These are phyloP conservation scores for Termitomyces sp. DNA, from an alignment of 768 basidiomycete species.

Conservation along the genomic window DNA sequence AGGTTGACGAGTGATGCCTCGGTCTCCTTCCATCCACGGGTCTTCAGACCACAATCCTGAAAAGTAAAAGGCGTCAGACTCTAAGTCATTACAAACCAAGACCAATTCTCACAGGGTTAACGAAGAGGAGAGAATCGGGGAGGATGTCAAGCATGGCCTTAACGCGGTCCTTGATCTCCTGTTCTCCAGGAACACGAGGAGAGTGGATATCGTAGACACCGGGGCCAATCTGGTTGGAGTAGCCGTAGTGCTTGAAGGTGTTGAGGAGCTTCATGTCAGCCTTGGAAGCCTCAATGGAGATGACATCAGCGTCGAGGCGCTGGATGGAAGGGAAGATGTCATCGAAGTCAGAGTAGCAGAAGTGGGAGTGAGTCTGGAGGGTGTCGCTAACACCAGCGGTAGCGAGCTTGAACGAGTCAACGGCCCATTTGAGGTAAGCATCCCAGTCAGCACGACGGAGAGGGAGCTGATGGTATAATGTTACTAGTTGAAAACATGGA, in stretches of 20 bases:
- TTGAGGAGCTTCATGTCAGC: conserved; percentile 95
- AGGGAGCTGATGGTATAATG: conserved; percentile 54
- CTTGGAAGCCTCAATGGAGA: conserved; percentile 98
- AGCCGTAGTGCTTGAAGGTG: conserved; percentile 92
- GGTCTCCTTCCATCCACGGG: conserved; percentile 98
- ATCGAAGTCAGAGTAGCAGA: conserved; percentile 98
- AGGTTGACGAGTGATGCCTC: conserved; percentile 85
- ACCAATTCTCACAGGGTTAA: conserved; percentile 69
- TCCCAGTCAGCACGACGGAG: conserved; percentile 97
- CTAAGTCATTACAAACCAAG: not conserved
- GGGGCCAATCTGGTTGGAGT: conserved; percentile 96
- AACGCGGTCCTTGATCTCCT: conserved; percentile 94
- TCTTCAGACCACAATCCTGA: conserved; percentile 95
- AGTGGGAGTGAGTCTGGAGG: conserved; percentile 98
- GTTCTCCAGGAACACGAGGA: conserved; percentile 89
- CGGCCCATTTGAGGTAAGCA: conserved; percentile 94
- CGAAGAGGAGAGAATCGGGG: conserved; percentile 74
- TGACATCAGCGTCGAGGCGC: conserved; percentile 96
- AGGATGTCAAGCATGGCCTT: conserved; percentile 79
- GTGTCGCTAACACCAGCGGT: conserved; percentile 93
- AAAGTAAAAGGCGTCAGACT: conserved; percentile 8
- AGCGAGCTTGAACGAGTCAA: conserved; percentile 96
- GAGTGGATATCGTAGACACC: conserved; percentile 99
- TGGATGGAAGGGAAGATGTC: conserved; percentile 98
- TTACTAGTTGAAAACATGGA: conserved; percentile 2